Evolutionary conservation across 192 early-diverging fungal species (phyloP).

Genomic region (Entophlyctis luteolus): DNA sequence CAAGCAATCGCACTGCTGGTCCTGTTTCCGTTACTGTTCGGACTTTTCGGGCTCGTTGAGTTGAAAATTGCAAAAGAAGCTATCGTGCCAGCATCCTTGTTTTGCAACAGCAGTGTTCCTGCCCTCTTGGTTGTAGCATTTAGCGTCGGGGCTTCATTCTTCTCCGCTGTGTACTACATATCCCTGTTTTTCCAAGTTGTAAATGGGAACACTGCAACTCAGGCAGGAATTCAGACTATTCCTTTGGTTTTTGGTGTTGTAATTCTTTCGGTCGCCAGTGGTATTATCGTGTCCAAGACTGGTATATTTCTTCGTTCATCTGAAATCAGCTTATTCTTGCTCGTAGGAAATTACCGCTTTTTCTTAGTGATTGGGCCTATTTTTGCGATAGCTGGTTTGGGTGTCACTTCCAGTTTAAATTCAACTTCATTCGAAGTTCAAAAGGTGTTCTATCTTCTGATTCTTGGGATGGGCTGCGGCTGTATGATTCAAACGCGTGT

Average conservation of each 20-base stretch:
- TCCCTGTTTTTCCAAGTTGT: conserved; percentile 81
- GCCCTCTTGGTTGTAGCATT: conserved; percentile 32
- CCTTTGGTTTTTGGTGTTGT: conserved; percentile 73
- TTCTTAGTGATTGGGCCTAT: conserved; percentile 61
- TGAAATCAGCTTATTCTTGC: too few species aligned
- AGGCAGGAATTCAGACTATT: conserved; percentile 69
- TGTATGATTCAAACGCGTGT: conserved; percentile 69
- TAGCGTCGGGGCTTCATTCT: conserved; percentile 39
- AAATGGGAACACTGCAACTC: conserved; percentile 64
- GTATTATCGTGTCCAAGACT: conserved; percentile 58
- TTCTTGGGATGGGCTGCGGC: conserved; percentile 74
- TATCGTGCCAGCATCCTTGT: conserved; percentile 63
- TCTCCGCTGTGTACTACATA: conserved; percentile 65
- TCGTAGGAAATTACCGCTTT: conserved; percentile 49
- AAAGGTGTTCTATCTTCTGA: conserved; percentile 61
- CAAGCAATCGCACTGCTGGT: conserved; percentile 62
- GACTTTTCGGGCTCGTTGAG: conserved; percentile 65
- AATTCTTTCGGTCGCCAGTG: conserved; percentile 60
- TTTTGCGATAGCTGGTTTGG: conserved; percentile 58
- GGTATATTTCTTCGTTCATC: too few species aligned
- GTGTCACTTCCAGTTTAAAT: conserved; percentile 63
- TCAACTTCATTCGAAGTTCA: conserved; percentile 40
- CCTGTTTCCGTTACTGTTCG: conserved; percentile 56
- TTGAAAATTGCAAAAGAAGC: conserved; percentile 60
- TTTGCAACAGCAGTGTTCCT: conserved; percentile 48